Conservation (phyloP, 2,329 filamentous ascomycete species). For the Hymenoscyphus linearis region DNA sequence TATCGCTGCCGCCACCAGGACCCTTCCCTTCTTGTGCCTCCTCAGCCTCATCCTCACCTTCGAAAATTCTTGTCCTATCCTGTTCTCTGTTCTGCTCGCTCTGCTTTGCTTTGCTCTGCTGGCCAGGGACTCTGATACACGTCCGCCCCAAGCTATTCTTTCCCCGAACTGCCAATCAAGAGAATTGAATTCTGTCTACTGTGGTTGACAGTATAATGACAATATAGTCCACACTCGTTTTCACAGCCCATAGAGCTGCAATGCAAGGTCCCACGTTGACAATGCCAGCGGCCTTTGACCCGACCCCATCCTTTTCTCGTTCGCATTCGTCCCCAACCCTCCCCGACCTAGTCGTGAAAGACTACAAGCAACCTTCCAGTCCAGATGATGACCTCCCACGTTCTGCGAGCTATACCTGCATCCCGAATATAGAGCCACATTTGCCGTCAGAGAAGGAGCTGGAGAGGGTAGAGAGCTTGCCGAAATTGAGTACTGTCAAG, state of each 20-base stretch:
- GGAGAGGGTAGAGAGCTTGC: conserved; percentile 16
- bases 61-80: too few relatives aligned
- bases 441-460: conserved; percentile 18
- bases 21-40: conserved; percentile 4
- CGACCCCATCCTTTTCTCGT: conserved; percentile 27
- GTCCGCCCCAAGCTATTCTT: background rate
- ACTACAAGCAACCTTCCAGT: conserved; percentile 20
- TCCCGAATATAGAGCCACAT: conserved; percentile 36
- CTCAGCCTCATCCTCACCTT: conserved; percentile 9
- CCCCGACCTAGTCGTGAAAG: conserved; percentile 24
- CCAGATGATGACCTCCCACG: conserved; percentile 38
- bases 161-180: background rate
- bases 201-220: conserved; percentile 20
- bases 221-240: conserved; percentile 19
- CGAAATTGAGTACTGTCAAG: conserved; percentile 10
- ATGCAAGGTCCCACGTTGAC: conserved; percentile 30
- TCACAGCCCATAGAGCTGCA: conserved; percentile 19
- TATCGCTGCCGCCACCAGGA: background rate
- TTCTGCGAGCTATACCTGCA: conserved; percentile 53
- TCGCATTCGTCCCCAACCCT: conserved; percentile 32
- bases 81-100: background rate
- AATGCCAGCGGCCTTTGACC: conserved; percentile 28
- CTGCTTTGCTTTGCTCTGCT: conserved; percentile 8
- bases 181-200: background rate
- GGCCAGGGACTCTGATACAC: conserved; percentile 9